These are phyloP conservation scores for Calocera cornea DNA, from an alignment of 768 basidiomycete genomes.

Conservation along the genomic window DNA sequence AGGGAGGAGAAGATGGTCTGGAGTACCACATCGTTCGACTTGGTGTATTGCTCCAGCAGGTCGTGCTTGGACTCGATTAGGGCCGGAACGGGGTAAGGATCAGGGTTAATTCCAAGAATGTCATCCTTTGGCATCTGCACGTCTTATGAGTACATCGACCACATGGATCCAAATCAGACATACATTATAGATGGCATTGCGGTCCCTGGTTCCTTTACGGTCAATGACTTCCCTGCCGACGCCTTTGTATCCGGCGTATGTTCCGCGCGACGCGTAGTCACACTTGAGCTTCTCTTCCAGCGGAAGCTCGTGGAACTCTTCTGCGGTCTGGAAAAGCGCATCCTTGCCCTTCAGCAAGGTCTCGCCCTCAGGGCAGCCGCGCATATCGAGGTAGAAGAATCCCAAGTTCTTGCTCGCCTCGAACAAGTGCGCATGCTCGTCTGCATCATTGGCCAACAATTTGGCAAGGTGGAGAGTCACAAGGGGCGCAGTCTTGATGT, in stretches of 20 bases:
- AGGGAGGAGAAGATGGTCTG: not conserved
- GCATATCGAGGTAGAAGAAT: conserved; percentile 3
- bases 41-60: not conserved
- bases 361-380: conserved; percentile 1
- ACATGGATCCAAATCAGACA: not conserved
- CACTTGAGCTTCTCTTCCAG: not conserved
- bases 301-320: not conserved
- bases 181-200: not conserved
- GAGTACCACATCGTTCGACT: not conserved
- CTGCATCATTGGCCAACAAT: not conserved
- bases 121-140: not conserved
- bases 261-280: not conserved
- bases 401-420: conserved; percentile 1
- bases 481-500: not conserved
- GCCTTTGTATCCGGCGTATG: not conserved
- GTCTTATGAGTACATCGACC: conserved; percentile 8
- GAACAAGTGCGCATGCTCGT: not conserved
- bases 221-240: conserved; percentile 3
- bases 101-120: not conserved
- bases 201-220: not conserved
- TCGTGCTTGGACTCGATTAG: not conserved
- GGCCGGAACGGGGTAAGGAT: not conserved
- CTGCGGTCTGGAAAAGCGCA: not conserved
- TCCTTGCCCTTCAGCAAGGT: not conserved
- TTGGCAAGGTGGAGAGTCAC: not conserved